phyloP scores from a whole-genome alignment of 1,139 yeast species.

The Debaryomyces robertsiae region DNA sequence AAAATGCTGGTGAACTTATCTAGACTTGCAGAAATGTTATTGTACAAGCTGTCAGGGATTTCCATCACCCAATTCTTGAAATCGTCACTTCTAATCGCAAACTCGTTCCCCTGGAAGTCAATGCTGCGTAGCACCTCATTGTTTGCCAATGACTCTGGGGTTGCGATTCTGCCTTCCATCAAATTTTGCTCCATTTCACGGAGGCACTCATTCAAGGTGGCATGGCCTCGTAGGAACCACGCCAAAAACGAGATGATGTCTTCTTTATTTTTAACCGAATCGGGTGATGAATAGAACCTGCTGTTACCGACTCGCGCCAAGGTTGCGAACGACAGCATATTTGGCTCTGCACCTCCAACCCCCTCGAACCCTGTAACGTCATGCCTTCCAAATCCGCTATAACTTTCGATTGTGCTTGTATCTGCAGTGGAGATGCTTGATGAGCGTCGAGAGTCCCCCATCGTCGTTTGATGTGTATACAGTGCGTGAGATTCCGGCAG shows the following conservation, averaged over 20 bases:
- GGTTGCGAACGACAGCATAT: constrained; percentile 6
- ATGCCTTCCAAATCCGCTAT: neutral
- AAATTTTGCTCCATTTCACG: constrained; percentile 8
- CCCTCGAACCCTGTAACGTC: neutral
- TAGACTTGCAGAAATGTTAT: constrained; percentile 10
- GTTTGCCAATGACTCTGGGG: neutral
- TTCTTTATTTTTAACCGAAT: constrained; percentile 10
- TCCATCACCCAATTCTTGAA: constrained; percentile 13
- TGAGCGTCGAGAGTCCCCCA: constrained; percentile 1
- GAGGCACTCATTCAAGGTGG: constrained; percentile 9
- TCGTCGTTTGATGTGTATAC: neutral
- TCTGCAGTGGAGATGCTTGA: neutral
- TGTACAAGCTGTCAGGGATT: constrained; percentile 15
- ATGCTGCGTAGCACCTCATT: constrained; percentile 2
- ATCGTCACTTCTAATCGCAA: constrained; percentile 10
- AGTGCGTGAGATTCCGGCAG: neutral
- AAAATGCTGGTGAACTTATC: constrained; percentile 9
- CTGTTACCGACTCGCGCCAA: constrained; percentile 11
- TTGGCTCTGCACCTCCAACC: no score
- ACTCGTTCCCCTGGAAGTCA: constrained; percentile 1
- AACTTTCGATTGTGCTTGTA: neutral
- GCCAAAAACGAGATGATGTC: constrained; percentile 10
- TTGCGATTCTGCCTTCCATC: neutral
- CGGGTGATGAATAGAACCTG: constrained; percentile 9
- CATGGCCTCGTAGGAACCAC: constrained; percentile 12